Evolutionary conservation across 768 basidiomycete genomes (phyloP), one percentile per base, ranked within the genome.

Genomic region (Trametes meyenii): DNA sequence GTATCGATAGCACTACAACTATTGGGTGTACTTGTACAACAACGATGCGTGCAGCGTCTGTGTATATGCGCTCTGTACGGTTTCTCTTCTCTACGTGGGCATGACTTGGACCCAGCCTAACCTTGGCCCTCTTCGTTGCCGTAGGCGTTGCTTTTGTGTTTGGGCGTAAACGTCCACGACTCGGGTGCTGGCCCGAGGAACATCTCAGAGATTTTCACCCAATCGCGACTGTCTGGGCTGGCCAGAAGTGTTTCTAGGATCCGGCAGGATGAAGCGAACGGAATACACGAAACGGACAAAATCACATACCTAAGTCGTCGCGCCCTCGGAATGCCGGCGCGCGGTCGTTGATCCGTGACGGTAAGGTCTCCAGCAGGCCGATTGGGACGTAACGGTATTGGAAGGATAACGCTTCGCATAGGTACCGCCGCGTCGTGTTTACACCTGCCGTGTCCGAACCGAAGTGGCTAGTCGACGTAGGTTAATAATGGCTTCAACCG

Each of bases 321-420:
- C 97, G 84, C 1, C 96, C 96, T 13, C 81, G 80, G 77, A 91
- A 98, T 0, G 90, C 85, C 0, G 94, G 93, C 0, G 96, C 86
- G 12, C 97, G 85, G 58, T 98, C 96, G 71, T 98, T 98, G 66
- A 99, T 86, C 61, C 82, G 81, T 2, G 81, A 84, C 0, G 96
- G 95, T 24, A 95, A 76, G 0, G 71, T 76, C 72, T 99, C 96
- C 19, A 98, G 83, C 7, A 99, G 77, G 0, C 97, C 97, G 49
- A 98, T 88, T 7, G 97, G 97, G 49, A 98, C 78, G 71, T 99
- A 99, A 46, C 97, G 92, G 73, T 96, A 90, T 69, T 95, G 93
- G 82, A 98, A 99, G 0, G 94, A 96, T 2, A 99, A 80, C 0
- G 94, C 88, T 76, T 98, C 97, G 72, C 93, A 96, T 13, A 98